Base-by-base conservation (phyloP, 352 stramenopile genomes). In the Paralagenidium karlingii region DNA sequence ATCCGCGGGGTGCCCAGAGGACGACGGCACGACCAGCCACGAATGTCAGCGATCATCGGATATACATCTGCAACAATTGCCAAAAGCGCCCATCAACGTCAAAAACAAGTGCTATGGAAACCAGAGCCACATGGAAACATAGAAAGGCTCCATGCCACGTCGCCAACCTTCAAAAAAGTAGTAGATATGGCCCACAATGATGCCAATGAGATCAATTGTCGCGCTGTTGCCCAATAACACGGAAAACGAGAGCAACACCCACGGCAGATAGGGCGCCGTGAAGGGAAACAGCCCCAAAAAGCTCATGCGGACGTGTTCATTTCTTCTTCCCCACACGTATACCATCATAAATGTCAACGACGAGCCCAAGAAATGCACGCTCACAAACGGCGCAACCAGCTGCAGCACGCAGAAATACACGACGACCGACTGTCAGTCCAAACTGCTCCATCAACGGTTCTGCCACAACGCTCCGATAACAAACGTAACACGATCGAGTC, bases 281-380 rank as follows among this genome's bases (percentile, higher is more conserved):
- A 99, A 99, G 8, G 86, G 91, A 38, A 99, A 96, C 19, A 99
- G 68, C 5, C 94, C 95, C 8, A 99, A 63, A 47, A 99, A 97
- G 39, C 70, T 96, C 94, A 99, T 98, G 48, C 88, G 77, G 38
- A 98, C 88, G 68, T 97, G 80, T 51, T 94, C 80, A 47, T 97
- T 97, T 25, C 82, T 68, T 45, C 94, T 63, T 24, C 93, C 93
- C 96, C 96, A 99, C 18, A 99, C 65, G 64, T 99, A 99, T 5
- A 98, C 83, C 95, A 99, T 99, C 94, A 99, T 99, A 56, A 99
- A 99, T n/a, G 95, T 97, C 19, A 99, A 68, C 12, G 94, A 96
- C 50, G 83, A 97, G 13, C 95, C 94, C 8, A 99, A 68, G 62
- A 99, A 99, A 45, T 97, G 89, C 27, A 99, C 94, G 52, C 77